Conservation (phyloP, 495 filamentous ascomycete species). For the Elasticomyces elasticus region DNA sequence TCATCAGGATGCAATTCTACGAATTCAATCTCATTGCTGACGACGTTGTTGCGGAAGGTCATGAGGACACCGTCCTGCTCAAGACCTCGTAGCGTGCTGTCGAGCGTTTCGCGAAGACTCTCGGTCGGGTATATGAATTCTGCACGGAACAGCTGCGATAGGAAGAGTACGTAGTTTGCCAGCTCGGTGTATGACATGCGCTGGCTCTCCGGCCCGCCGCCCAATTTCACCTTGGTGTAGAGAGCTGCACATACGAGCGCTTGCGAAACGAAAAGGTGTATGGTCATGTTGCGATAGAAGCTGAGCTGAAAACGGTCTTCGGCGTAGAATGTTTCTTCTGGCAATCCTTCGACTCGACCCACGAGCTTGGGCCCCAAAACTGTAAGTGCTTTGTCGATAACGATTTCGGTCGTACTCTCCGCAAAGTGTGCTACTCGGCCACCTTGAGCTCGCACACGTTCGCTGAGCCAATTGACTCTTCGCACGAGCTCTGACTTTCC, state of each 20-base stretch:
- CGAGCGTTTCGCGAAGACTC: conserved; percentile 66
- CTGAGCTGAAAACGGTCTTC: conserved; percentile 91
- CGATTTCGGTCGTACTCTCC: conserved; percentile 58
- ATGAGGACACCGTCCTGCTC: conserved; percentile 74
- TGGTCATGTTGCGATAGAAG: conserved; percentile 98
- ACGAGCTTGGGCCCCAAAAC: conserved; percentile 85
- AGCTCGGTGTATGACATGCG: conserved; percentile 64
- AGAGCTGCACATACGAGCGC: conserved; percentile 79
- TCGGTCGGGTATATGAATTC: conserved; percentile 95
- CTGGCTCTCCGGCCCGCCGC: conserved; percentile 71
- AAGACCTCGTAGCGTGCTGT: conserved; percentile 63
- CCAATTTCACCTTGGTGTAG: conserved; percentile 81
- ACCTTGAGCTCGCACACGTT: conserved; percentile 73
- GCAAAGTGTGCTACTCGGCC: conserved; percentile 90
- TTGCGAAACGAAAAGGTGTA: conserved; percentile 91
- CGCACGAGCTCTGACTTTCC: conserved; percentile 76
- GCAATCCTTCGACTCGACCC: conserved; percentile 63
- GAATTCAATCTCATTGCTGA: conserved; percentile 40
- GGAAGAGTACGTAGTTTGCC: conserved; percentile 67
- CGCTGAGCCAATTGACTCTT: conserved; percentile 82
- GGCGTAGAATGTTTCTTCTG: conserved; percentile 83
- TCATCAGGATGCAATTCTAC: conserved; percentile 70
- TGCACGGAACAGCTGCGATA: conserved; percentile 86
- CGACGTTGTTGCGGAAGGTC: conserved; percentile 48
- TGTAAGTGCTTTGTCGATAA: conserved; percentile 83